These are phyloP conservation scores for Cryphonectria naterciae DNA, from an alignment of 2,329 filamentous ascomycete genomes.

Conservation along the genomic window DNA sequence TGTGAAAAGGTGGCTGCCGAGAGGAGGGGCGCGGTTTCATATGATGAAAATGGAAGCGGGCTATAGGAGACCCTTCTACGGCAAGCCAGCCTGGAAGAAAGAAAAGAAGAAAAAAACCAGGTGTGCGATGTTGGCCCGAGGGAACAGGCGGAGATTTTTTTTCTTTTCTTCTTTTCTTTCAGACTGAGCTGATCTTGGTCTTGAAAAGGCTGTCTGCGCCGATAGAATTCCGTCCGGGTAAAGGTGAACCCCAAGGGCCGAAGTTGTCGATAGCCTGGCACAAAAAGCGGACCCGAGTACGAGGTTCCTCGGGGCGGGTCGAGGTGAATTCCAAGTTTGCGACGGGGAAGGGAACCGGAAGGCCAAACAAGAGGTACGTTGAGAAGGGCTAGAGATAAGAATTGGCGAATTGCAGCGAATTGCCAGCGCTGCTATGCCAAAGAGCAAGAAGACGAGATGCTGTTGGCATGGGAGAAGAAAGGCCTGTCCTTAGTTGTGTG, in stretches of 20 bases:
- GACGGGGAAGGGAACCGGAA: neutral
- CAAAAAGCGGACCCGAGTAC: neutral
- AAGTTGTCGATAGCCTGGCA: neutral
- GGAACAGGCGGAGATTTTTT: neutral
- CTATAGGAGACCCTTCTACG: neutral
- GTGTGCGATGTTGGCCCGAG: neutral
- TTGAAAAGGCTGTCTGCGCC: neutral
- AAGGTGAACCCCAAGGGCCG: neutral
- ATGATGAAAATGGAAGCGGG: neutral
- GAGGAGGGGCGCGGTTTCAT: neutral
- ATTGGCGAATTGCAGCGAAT: neutral
- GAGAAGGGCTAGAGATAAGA: neutral
- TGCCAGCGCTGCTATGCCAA: slow-evolving; percentile 3
- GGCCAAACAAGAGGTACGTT: neutral
- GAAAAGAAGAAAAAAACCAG: neutral
- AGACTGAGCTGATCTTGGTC: neutral
- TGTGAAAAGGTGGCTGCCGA: slow-evolving; percentile 5
- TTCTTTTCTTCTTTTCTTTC: no score
- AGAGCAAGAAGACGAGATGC: neutral
- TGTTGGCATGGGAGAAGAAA: neutral
- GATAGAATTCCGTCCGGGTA: neutral
- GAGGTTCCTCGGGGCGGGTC: neutral
- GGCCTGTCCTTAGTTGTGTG: neutral
- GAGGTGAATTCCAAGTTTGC: neutral
- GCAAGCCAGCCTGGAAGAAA: neutral